These are phyloP conservation scores for Prunus davidiana DNA, from an alignment of 306 rosid genomes.

Conservation along the genomic window DNA sequence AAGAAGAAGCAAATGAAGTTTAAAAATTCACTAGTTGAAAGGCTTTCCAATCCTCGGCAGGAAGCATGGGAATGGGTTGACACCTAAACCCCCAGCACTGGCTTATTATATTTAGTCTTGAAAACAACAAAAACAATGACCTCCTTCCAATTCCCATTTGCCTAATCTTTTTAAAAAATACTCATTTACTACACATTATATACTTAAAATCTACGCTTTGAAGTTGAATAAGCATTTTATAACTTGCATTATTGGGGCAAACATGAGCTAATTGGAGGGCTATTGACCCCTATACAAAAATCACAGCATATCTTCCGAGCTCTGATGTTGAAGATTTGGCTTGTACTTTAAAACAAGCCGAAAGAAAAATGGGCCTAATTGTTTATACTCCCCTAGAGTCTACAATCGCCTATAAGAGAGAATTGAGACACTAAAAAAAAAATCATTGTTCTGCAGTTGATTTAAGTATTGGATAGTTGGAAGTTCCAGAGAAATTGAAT, in stretches of 20 bases:
- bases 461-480: conserved; percentile 9
- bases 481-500: conserved; percentile 12
- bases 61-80: conserved; percentile 26
- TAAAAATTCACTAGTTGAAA: conserved; percentile 10
- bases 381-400: conserved; percentile 6
- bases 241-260: conserved; percentile 22
- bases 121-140: conserved; percentile 22
- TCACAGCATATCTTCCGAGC: conserved; percentile 18
- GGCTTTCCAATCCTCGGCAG: conserved; percentile 24
- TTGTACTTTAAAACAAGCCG: conserved; percentile 1
- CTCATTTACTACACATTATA: not conserved
- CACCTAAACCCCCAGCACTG: conserved; percentile 30
- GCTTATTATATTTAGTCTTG: not conserved
- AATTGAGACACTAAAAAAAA: not conserved
- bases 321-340: conserved; percentile 18
- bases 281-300: conserved; percentile 12
- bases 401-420: conserved; percentile 1
- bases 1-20: not conserved
- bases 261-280: conserved; percentile 2
- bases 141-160: conserved; percentile 7
- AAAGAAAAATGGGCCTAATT: not conserved
- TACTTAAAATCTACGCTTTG: not conserved
- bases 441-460: not conserved
- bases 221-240: not conserved
- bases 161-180: not conserved